Conservation (phyloP, 2,329 filamentous ascomycete genomes). For the Cladorrhinum sp. region DNA sequence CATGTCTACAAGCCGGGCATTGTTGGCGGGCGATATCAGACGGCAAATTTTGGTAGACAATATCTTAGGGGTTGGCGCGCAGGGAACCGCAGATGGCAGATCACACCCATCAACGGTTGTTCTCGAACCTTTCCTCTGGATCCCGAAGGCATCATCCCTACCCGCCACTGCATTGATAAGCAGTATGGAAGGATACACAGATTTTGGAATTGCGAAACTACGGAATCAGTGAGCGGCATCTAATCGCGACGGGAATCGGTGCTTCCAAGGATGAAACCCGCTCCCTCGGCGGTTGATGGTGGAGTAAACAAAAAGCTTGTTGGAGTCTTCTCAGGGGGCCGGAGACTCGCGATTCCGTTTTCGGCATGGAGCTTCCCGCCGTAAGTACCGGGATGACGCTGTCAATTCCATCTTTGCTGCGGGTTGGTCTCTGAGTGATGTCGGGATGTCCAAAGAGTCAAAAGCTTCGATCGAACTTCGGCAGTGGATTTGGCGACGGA, state of each 20-base stretch:
- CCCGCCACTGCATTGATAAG: not conserved
- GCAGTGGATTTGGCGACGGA: not conserved
- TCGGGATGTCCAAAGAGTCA: too few species aligned
- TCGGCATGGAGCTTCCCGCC: not conserved
- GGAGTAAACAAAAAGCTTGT: not conserved
- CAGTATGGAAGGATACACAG: not conserved
- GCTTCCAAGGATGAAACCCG: not conserved
- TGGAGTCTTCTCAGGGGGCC: not conserved
- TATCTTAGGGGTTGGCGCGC: too few species aligned
- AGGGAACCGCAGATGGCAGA: too few species aligned
- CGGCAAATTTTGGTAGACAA: too few species aligned
- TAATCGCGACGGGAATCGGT: not conserved
- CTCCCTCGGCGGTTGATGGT: not conserved
- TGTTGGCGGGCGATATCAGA: too few species aligned
- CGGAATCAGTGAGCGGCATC: not conserved
- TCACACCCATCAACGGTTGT: too few species aligned
- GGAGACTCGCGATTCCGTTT: not conserved
- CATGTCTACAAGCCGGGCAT: too few species aligned
- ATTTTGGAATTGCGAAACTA: not conserved
- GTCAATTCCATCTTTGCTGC: too few species aligned
- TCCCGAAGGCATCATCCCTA: not conserved
- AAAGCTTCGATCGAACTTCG: too few species aligned
- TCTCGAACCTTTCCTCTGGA: not conserved
- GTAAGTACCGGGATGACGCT: too few species aligned
- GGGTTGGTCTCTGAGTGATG: too few species aligned